A percentile compares a stretch with the other conserved stretches of the same genome.
phyloP scores from a whole-genome alignment of 2,329 filamentous ascomycete species.

The Tolypocladium nubicola region DNA sequence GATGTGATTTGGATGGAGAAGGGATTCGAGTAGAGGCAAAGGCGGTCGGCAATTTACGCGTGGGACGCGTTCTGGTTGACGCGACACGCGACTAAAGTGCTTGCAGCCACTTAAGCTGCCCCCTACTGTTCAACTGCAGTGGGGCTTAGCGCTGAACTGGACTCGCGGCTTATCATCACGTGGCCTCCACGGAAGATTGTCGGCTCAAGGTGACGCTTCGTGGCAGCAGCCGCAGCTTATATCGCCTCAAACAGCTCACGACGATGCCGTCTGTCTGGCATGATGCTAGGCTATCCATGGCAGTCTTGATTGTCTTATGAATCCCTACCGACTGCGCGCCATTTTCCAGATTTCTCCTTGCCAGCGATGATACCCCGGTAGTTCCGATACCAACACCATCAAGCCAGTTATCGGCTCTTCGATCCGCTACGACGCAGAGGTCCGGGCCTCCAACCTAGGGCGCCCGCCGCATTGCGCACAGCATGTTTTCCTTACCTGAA shows the following conservation, averaged over 20 bases:
- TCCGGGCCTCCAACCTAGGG: not conserved
- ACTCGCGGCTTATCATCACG: constrained; percentile 10
- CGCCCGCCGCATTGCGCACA: constrained; percentile 13
- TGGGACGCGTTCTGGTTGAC: constrained; percentile 7
- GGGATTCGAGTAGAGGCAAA: constrained; percentile 4
- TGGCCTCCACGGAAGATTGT: constrained; percentile 8
- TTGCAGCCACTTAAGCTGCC: constrained; percentile 11
- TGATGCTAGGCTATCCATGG: not conserved
- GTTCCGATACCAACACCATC: constrained; percentile 18
- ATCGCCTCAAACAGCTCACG: not conserved
- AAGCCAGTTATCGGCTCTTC: constrained; percentile 23
- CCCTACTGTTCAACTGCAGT: not conserved
- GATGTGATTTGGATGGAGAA: constrained; percentile 5
- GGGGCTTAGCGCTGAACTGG: not conserved
- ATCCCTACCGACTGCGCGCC: not conserved
- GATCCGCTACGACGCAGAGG: constrained; percentile 5
- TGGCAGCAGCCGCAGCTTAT: constrained; percentile 4
- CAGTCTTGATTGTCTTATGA: not conserved
- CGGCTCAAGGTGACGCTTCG: constrained; percentile 9
- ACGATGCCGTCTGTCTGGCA: not conserved
- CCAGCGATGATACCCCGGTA: constrained; percentile 42
- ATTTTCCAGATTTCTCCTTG: not conserved
- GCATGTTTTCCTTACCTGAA: constrained; percentile 49
- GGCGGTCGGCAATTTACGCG: constrained; percentile 9
- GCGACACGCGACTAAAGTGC: constrained; percentile 18